Base-by-base conservation (phyloP, 2,329 filamentous ascomycete species). In the Fusarium penzigii region DNA sequence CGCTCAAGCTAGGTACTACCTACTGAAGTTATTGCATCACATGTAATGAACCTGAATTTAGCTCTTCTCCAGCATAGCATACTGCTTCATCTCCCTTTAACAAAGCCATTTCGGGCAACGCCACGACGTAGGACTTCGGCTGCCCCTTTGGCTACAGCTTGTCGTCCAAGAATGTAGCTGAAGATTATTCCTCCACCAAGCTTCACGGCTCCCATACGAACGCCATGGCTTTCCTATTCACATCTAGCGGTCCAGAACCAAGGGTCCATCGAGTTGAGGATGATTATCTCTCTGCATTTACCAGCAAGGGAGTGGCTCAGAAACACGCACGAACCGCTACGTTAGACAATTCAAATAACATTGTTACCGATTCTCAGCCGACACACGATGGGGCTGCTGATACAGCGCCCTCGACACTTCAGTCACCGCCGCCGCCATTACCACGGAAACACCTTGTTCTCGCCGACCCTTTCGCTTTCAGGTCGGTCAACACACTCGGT, bases 391-490 rank as follows among this genome's bases (percentile, higher is more conserved):
- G 61, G 34, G 45, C 46, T 17, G 40, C 39, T 6, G 62, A 62
- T 20, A 47, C 43, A 29, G 41, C 54, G 13, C 44, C 51, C 43
- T 38, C 53, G 2, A 52, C 57, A 9, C 48, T 55, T 3, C 53
- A 55, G 12, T 49, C 48, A 38, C 29, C 47, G 17, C 51, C 58
- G 45, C 63, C 52, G 51, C 10, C 32, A 6, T 14, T 12, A 36
- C 32, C 32, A 36, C 66, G 75, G 42, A 78, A 78, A 52, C 72
- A 75, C 56, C 72, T 84, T 29, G 79, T 82, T n/a, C 77, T 84
- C 55, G 79, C 82, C 3, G 82, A 85, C 59, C 81, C 82, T 16
- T 75, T 84, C 45, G 80, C 82, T 9, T 80, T 84, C 57, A 75
- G 76, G 79, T 83, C 66, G 46, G 74, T 48, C 17, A n/a, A 12